Evolutionary conservation across 1,284 basidiomycete genomes (phyloP), one percentile per base, ranked within the genome.

Genomic region (Paramarasmius palmivorus): DNA sequence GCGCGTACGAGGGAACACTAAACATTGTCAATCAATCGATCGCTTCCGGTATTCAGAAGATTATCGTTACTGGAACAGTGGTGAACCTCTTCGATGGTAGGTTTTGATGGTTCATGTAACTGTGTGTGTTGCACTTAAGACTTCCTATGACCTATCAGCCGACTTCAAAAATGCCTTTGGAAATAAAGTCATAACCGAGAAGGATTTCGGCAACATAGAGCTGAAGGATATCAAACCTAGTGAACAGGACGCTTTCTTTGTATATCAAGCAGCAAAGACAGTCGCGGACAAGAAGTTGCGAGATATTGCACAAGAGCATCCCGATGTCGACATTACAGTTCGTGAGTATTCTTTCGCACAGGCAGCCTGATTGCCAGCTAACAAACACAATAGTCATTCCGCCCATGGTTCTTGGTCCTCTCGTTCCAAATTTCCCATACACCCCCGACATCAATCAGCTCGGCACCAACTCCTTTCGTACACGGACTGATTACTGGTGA

Each of bases 41-140:
- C 23, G 61, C 64, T 29, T 64, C 63, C 12, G 70, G 68, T 12
- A 60, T 71, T 20, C 64, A 61, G 55, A 71, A 68, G 50, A 57
- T 70, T 19, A 64, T 72, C 3, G 60, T 68, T 15, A 72, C 69
- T 2, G 66, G 68, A 52, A 66, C 65, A 14, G 63, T 68, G 37
- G 63, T 61, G 8, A 57, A 61, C 29, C 52, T 66, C 6, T 49
- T 65, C 19, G 61, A 66, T 52, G 55, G 67, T 67, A 55, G 42
- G 65, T 6, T 14, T 19, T 32, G 29, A 6, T 12, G 12, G 20
- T 49, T 34, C n/a, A 8, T 12, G n/a, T 17, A 4, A 23, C 20
- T 29, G 6, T 17, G 25, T 29, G 12, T 12, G 26, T 17, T 26
- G n/a, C n/a, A 8, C 22, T 8, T 17, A 40, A 7, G 8, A 7